Base-by-base conservation (phyloP, 129 eudicot genomes). In the Flaveria ramosissima region DNA sequence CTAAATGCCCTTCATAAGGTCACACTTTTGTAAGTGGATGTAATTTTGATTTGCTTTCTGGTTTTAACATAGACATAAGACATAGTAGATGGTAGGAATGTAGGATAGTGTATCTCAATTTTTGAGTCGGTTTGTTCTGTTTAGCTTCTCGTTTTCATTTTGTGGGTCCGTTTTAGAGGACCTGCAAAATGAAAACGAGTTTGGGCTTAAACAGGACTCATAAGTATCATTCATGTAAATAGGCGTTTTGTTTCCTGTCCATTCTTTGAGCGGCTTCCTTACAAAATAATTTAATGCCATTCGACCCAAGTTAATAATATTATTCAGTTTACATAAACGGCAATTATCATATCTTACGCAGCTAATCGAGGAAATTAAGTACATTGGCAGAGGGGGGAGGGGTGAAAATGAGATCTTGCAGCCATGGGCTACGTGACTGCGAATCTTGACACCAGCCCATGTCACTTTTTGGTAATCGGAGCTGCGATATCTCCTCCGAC, bases 371-470 rank as follows among this genome's bases (percentile, higher is more conserved):
- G 78, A 88, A 86, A 41, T 83, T 76, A 69, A 85, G 81, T 61
- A 83, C 74, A 80, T 82, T 83, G 62, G 89, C 88, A 55, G 45
- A 85, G 61, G 84, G 56, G 41, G 85, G 68, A 68, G 84, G 68
- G 72, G 85, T 84, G 74, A 81, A 81, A 45, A 77, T 75, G 72
- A 84, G 67, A 70, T 79, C 78, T n/a, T 89, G 92, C 19, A 91
- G 83, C 93, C 96, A 90, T 26, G 96, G 96, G 80, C 96, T 90
- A 16, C 85, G 77, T 24, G 75, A 72, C 74, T 83, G 88, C 8
- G 90, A 79, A 75, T 91, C 97, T 57, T 80, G 95, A 70, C 59
- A 76, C 92, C 87, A 83, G 39, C 82, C 86, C 74, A 71, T 72
- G 76, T 70, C 77, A 15, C 72, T 21, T 73, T 66, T 91, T 46